Evolutionary conservation across 2,329 filamentous ascomycete species (phyloP), one percentile per base, ranked within the genome.

Genomic region (Penicillium janthinellum): DNA sequence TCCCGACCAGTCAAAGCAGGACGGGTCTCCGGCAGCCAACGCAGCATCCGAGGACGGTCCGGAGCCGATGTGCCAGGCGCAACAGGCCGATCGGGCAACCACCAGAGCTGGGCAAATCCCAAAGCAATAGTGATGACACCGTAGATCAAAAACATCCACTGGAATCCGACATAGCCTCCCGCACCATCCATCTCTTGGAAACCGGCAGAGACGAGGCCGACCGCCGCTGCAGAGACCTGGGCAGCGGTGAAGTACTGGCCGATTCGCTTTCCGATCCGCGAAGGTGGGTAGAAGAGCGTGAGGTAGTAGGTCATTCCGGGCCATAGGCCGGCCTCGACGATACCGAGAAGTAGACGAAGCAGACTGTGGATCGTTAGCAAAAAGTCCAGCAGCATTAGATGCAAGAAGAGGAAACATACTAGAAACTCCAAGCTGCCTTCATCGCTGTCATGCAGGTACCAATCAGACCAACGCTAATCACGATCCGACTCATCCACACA

Each of bases 261-360:
- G 64, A 96, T 96, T 41, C 92, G 85, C 79, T 95, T 96, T 14
- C 90, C 92, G 1, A 90, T 95, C 12, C 90, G 85, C 5, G 90
- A 91, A 0, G 92, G 92, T 6, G 92, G 92, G 71, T 96, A 96
- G 81, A 96, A 96, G 7, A 96, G 83, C 0, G 92, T 96, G 49
- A 96, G 82, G 71, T 96, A 96, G 75, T 95, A 95, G 10, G 91
- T 87, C 92, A 96, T 96, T 52, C 92, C 92, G 0, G 92, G 92
- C 92, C 92, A 96, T 89, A 96, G 92, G 49, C 92, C 92, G 1
- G 92, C 92, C 72, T 93, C 93, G 25, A 96, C 92, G 14, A 95
- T 84, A 50, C 92, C 92, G 6, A 96, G 85, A 11, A 96, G 82
- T 57, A 96, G 88, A 7, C 92, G 88, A 31, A 96, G 83, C n/a